Conservation (phyloP, 345 rosid genomes). For the Garcia nutans region DNA sequence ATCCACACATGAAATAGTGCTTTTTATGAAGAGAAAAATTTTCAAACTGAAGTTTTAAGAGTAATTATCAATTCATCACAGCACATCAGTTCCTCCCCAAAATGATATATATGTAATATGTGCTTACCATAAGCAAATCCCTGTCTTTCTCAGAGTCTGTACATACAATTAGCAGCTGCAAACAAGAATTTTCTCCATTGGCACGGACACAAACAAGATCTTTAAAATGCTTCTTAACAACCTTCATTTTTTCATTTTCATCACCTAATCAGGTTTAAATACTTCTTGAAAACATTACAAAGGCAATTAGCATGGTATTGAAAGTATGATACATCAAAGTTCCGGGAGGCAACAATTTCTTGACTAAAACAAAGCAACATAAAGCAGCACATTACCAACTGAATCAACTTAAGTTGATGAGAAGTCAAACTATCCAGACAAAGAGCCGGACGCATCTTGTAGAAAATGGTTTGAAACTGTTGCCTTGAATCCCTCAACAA, state of each 20-base stretch:
- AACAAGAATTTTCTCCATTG: slow-evolving; percentile 35
- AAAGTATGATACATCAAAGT: not conserved
- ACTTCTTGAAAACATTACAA: not conserved
- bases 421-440: slow-evolving; percentile 63
- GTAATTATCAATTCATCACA: not conserved
- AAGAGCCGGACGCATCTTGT: slow-evolving; percentile 72
- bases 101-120: not conserved
- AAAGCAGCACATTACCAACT: slow-evolving; percentile 42
- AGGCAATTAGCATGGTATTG: not conserved
- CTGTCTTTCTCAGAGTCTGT: slow-evolving; percentile 62
- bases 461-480: slow-evolving; percentile 56
- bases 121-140: slow-evolving; percentile 63
- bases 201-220: slow-evolving; percentile 58
- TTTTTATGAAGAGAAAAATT: not conserved
- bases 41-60: not conserved
- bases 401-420: slow-evolving; percentile 78
- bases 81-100: too few species aligned
- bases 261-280: not conserved
- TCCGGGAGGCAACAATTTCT: not conserved
- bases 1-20: not conserved
- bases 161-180: slow-evolving; percentile 58
- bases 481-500: slow-evolving; percentile 41
- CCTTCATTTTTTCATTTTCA: slow-evolving; percentile 36
- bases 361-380: not conserved
- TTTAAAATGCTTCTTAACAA: slow-evolving; percentile 62